Evolutionary conservation across 768 basidiomycete genomes (phyloP), one percentile per base, ranked within the genome.

Genomic region (Roridomyces roridus): DNA sequence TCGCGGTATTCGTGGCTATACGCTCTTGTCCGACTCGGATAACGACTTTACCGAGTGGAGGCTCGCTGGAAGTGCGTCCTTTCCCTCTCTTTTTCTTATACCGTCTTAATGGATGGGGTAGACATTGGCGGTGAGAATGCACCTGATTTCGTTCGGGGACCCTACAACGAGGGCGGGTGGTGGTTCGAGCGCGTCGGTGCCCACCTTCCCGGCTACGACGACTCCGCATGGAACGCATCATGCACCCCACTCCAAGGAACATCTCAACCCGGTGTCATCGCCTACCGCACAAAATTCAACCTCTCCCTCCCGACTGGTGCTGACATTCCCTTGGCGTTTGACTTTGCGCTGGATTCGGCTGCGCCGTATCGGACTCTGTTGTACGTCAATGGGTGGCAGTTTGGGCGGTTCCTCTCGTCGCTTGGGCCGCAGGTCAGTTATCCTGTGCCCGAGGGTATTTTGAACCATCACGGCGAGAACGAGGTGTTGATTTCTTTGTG

Each of bases 301-400:
- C 77, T 90, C 18, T 58, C 77, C 46, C 67, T 89, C 10, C 83
- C 85, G 1, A 60, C 53, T 10, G 78, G 74, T 5, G 71, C 77
- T 11, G 88, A 90, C 57, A 74, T 85, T 15, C 79, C 79, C 21
- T 71, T 89, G 51, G 81, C 84, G 8, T 88, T 88, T 64, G 79
- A 78, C 31, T 85, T 89, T 61, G 82, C 82, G 34, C 70, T 80
- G 18, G 73, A 77, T 20, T 66, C 58, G n/a, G 68, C 55, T 3
- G 75, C 78, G 47, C 78, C 85, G 21, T 87, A 88, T 60, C 82
- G 88, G n/a, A 85, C 85, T 2, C 69, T 85, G 23, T 68, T 89
- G 26, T 89, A 82, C 48, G 84, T 89, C 49, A 89, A 89, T 55
- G 88, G 88, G 4, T 89, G 88, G 88, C 83, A 85, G 70, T 86